Evolutionary conservation across 805 yeast genomes (phyloP).

Genomic region (Debaryomyces maramus): DNA sequence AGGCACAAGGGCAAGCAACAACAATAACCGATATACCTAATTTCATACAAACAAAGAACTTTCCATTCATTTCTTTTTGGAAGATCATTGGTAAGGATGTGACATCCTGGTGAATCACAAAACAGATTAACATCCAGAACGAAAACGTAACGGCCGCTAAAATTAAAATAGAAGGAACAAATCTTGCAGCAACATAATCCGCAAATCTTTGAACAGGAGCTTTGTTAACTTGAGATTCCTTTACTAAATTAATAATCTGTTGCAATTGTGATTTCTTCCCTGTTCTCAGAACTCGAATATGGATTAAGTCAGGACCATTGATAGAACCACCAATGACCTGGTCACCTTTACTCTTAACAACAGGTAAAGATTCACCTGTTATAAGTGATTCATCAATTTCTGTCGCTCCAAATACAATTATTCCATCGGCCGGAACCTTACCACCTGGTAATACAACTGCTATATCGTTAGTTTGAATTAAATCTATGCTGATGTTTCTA

Average conservation of each 20-base stretch:
- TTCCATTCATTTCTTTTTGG: conserved; percentile 48
- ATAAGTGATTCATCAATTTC: conserved; percentile 86
- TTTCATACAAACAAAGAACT: conserved; percentile 66
- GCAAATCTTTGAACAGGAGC: conserved; percentile 93
- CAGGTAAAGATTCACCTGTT: conserved; percentile 89
- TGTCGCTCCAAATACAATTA: conserved; percentile 71
- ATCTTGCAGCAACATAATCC: conserved; percentile 78
- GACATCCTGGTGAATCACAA: conserved; percentile 14
- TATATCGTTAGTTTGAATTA: conserved; percentile 74
- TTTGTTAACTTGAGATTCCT: conserved; percentile 81
- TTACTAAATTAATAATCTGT: conserved; percentile 82
- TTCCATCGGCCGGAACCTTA: conserved; percentile 90
- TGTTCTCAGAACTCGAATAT: conserved; percentile 64
- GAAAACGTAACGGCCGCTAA: conserved; percentile 65
- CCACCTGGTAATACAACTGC: conserved; percentile 82
- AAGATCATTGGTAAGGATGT: conserved; percentile 48
- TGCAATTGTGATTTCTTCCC: conserved; percentile 86
- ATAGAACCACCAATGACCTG: conserved; percentile 86
- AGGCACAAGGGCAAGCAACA: conserved; percentile 98
- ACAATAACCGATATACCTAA: conserved; percentile 89
- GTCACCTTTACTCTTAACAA: conserved; percentile 60
- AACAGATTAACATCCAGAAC: conserved; percentile 39
- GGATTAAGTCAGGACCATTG: conserved; percentile 74
- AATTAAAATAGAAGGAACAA: conserved; percentile 72
- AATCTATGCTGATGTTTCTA: conserved; percentile 64